These are phyloP conservation scores for Phytophthora macrochlamydospora DNA, from an alignment of 352 stramenopile species.

Conservation along the genomic window DNA sequence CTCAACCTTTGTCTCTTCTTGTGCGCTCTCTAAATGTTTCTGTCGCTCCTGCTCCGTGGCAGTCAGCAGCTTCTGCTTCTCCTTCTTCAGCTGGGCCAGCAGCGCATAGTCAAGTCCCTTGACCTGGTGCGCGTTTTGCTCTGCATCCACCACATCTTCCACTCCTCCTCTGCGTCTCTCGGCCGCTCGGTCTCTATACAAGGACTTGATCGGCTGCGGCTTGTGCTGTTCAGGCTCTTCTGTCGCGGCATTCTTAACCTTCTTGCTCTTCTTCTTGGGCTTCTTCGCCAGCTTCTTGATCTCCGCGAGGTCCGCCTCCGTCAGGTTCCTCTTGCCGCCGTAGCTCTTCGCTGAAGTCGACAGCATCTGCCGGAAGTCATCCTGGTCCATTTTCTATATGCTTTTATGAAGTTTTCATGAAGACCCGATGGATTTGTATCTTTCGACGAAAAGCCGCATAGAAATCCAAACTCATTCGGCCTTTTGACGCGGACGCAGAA, in stretches of 20 bases:
- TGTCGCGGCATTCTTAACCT: conserved; percentile 28
- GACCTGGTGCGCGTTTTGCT: conserved; percentile 90
- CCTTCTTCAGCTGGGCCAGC: conserved; percentile 82
- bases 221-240: neutral
- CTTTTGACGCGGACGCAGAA: conserved; percentile 20
- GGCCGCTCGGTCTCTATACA: conserved; percentile 72
- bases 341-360: conserved; percentile 34
- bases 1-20: neutral
- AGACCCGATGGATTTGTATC: neutral
- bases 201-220: neutral
- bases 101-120: conserved; percentile 91
- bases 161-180: conserved; percentile 51
- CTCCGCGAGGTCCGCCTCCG: conserved; percentile 50
- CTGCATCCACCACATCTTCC: conserved; percentile 55
- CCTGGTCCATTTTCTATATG: conserved; percentile 61
- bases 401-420: neutral
- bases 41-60: conserved; percentile 36
- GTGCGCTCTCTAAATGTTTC: conserved; percentile 16
- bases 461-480: conserved; percentile 1
- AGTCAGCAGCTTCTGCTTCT: conserved; percentile 64
- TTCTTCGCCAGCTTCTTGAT: conserved; percentile 68
- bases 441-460: conserved; percentile 3
- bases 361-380: conserved; percentile 77
- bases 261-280: conserved; percentile 60
- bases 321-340: conserved; percentile 64